Conservation (phyloP, 768 basidiomycete species). For the Auricularia auricula-judae region DNA sequence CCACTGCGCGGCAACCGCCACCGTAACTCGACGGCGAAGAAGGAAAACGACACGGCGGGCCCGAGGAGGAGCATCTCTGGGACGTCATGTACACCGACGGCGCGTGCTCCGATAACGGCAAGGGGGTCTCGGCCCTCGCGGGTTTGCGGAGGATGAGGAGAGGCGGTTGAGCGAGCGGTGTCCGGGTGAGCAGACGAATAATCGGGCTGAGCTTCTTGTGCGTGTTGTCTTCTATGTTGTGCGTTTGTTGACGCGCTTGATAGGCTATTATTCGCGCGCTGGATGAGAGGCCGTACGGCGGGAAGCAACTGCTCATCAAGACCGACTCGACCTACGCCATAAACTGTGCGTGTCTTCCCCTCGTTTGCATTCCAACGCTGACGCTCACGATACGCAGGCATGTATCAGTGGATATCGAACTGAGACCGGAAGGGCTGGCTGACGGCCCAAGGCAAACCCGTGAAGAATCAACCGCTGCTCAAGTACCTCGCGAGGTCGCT, state of each 20-base stretch:
- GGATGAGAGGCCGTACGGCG: constrained; percentile 52
- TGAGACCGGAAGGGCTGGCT: constrained; percentile 26
- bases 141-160: constrained; percentile 37
- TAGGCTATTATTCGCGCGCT: constrained; percentile 83
- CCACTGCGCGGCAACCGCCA: too few relatives aligned
- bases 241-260: neutral
- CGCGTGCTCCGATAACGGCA: constrained; percentile 76
- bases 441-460: constrained; percentile 36
- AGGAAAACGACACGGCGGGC: neutral
- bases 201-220: constrained; percentile 82
- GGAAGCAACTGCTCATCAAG: constrained; percentile 56
- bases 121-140: constrained; percentile 42
- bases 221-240: too few relatives aligned
- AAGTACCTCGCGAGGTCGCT: constrained; percentile 52
- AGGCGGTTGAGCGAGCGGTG: constrained; percentile 29
- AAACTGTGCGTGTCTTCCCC: constrained; percentile 36
- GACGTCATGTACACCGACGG: constrained; percentile 81
- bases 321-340: constrained; percentile 84
- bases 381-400: neutral
- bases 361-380: neutral
- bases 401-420: constrained; percentile 7
- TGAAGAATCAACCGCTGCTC: constrained; percentile 68
- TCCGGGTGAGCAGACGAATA: constrained; percentile 78
- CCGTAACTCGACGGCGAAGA: too few relatives aligned
- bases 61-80: constrained; percentile 19